phyloP scores from a whole-genome alignment of 805 yeast species.

The Monosporozyma unispora region DNA sequence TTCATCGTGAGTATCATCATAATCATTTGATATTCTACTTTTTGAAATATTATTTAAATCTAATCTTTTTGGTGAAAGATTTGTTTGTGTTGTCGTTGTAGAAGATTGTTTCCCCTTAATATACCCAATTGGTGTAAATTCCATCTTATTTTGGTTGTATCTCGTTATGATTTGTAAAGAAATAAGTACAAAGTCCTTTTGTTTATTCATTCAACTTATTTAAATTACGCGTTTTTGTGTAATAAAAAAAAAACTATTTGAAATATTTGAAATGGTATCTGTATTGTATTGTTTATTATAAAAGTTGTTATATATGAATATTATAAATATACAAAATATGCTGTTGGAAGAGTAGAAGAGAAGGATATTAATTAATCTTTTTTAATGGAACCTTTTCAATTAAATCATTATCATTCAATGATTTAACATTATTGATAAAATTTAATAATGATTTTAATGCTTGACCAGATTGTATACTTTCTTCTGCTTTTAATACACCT shows the following conservation, averaged over 20 bases:
- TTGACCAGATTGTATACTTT: constrained; percentile 55
- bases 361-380: background rate
- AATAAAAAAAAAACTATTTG: background rate
- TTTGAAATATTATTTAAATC: background rate
- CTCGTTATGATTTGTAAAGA: no score
- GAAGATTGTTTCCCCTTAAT: constrained; percentile 13
- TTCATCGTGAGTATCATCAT: constrained; percentile 3
- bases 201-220: background rate
- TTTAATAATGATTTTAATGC: constrained; percentile 52
- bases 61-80: background rate
- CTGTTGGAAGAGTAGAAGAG: background rate
- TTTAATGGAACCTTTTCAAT: background rate
- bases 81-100: background rate
- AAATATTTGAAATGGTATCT: no score
- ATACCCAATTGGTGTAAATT: constrained; percentile 38
- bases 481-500: constrained; percentile 69
- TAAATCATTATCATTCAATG: background rate
- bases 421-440: constrained; percentile 31
- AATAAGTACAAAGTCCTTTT: no score
- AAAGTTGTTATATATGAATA: no score
- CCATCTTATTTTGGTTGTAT: constrained; percentile 22
- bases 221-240: background rate
- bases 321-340: background rate
- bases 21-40: background rate
- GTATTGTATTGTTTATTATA: no score